A percentile compares a stretch with the other conserved stretches of the same genome.
phyloP scores from a whole-genome alignment of 257 asterid species.

The Hygrophila difformis region DNA sequence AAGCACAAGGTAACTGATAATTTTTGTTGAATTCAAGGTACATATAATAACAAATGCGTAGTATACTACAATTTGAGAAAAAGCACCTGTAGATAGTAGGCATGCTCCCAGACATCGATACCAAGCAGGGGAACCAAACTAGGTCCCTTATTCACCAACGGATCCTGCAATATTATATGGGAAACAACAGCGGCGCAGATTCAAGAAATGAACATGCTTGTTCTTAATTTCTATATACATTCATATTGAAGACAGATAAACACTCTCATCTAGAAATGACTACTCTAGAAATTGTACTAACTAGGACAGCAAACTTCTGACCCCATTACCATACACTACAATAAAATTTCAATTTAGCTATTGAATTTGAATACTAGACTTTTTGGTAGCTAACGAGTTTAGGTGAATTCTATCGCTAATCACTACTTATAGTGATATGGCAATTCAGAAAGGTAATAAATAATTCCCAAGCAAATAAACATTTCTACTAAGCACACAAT shows the following conservation, averaged over 20 bases:
- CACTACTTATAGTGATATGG: too few species aligned
- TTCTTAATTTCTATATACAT: neutral
- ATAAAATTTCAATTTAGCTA: too few species aligned
- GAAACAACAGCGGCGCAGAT: neutral
- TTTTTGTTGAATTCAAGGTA: slow-evolving; percentile 1
- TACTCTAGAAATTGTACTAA: neutral
- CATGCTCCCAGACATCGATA: slow-evolving; percentile 85
- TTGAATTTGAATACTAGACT: too few species aligned
- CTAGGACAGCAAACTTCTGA: neutral
- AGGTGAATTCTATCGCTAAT: too few species aligned
- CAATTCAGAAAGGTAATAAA: too few species aligned
- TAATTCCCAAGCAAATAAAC: too few species aligned
- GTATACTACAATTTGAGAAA: neutral
- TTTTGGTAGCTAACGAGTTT: too few species aligned
- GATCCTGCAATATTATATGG: slow-evolving; percentile 42
- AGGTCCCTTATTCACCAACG: slow-evolving; percentile 61
- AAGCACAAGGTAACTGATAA: neutral
- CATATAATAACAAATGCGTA: too few species aligned
- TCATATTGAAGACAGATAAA: too few species aligned
- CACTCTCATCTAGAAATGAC: too few species aligned
- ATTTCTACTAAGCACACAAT: too few species aligned
- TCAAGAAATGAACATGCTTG: slow-evolving; percentile 4
- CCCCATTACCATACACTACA: too few species aligned
- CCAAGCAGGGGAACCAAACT: slow-evolving; percentile 70
- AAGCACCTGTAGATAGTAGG: slow-evolving; percentile 74